Percentiles rank a stretch among this genome's conserved stretches.
Evolutionary conservation across 2,329 filamentous ascomycete species (phyloP).

Genomic region (Fusarium torulosum): DNA sequence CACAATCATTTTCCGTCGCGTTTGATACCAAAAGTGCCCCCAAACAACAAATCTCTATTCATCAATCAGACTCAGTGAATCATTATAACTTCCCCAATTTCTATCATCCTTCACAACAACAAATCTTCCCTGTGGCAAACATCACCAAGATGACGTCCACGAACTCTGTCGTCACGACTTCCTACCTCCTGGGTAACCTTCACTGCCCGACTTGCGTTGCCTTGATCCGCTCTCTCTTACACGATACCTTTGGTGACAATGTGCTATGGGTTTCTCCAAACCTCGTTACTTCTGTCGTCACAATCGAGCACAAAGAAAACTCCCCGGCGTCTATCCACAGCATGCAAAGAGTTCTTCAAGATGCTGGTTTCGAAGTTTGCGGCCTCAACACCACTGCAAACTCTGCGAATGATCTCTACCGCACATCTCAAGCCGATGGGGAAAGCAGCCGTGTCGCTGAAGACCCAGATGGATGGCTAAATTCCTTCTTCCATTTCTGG

Average conservation of each 20-base stretch:
- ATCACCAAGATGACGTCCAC: slow-evolving; percentile 47
- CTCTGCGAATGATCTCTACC: slow-evolving; percentile 49
- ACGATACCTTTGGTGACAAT: slow-evolving; percentile 59
- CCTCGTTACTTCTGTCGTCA: slow-evolving; percentile 77
- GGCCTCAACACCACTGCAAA: slow-evolving; percentile 58
- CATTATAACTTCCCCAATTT: slow-evolving; percentile 8
- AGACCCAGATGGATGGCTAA: slow-evolving; percentile 41
- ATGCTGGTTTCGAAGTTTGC: slow-evolving; percentile 70
- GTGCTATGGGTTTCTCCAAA: slow-evolving; percentile 74
- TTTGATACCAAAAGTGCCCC: slow-evolving; percentile 1
- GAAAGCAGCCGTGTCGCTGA: slow-evolving; percentile 43
- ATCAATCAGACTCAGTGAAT: slow-evolving; percentile 6
- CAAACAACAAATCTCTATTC: neutral
- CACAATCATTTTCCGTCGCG: neutral
- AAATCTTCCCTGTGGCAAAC: slow-evolving; percentile 6
- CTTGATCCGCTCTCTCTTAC: slow-evolving; percentile 71
- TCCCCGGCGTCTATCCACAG: slow-evolving; percentile 58
- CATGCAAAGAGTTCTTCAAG: slow-evolving; percentile 64
- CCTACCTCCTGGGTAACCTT: slow-evolving; percentile 78
- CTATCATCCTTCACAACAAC: slow-evolving; percentile 4
- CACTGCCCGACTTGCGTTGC: slow-evolving; percentile 82
- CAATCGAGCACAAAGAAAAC: slow-evolving; percentile 65
- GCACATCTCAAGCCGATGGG: slow-evolving; percentile 41
- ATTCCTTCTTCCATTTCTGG: slow-evolving; percentile 53
- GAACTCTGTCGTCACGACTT: slow-evolving; percentile 61